Percentiles rank a stretch among this genome's conserved stretches.
phyloP scores from a whole-genome alignment of 1,139 yeast species.

The Lodderomyces parapsilosis region DNA sequence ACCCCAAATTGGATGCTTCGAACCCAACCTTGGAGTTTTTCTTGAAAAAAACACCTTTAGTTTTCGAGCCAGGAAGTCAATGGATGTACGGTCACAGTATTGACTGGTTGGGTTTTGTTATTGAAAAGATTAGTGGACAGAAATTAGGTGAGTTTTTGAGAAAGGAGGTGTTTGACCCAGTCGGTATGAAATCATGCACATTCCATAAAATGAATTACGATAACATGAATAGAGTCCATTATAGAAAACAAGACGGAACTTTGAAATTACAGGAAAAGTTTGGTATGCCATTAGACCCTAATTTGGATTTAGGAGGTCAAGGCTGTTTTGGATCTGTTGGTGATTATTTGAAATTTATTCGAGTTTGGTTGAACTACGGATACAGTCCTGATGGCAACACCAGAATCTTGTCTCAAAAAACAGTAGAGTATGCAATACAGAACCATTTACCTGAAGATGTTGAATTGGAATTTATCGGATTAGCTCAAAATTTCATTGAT shows the following conservation, averaged over 20 bases:
- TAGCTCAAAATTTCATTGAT: constrained; percentile 14
- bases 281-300: constrained; percentile 25
- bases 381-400: constrained; percentile 36
- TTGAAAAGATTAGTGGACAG: constrained; percentile 43
- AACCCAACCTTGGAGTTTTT: constrained; percentile 29
- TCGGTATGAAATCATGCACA: constrained; percentile 41
- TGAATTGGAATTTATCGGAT: constrained; percentile 18
- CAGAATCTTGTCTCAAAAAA: constrained; percentile 29
- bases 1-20: constrained; percentile 19
- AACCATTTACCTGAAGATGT: constrained; percentile 35
- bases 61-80: constrained; percentile 52
- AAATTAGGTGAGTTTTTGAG: constrained; percentile 41
- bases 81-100: constrained; percentile 53
- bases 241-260: constrained; percentile 19
- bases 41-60: constrained; percentile 37
- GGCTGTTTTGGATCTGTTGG: constrained; percentile 45
- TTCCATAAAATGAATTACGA: constrained; percentile 29
- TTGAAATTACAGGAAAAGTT: constrained; percentile 16
- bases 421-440: constrained; percentile 31
- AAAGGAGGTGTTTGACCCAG: constrained; percentile 41
- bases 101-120: constrained; percentile 54
- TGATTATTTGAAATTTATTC: constrained; percentile 43
- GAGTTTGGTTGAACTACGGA: constrained; percentile 49
- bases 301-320: constrained; percentile 49
- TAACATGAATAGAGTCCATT: constrained; percentile 27